Evolutionary conservation across 2,329 filamentous ascomycete species (phyloP), one percentile per base, ranked within the genome.

Genomic region (Rutstroemia sp.): DNA sequence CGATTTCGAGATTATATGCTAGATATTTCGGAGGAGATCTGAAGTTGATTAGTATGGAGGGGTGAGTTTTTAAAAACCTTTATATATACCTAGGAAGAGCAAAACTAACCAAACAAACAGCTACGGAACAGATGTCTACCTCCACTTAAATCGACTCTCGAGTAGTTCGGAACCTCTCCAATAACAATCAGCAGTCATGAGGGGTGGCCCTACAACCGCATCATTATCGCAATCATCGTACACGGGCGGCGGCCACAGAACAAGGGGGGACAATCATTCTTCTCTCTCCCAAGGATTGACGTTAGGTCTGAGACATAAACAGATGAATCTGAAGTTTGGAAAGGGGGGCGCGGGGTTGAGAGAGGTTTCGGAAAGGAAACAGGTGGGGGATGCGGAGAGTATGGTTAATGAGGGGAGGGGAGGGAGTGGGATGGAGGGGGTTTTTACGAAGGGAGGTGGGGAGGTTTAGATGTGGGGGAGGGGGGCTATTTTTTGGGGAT

Each of bases 1-100:
- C 94, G 0, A 97, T 99, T 60, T 95, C 89, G 64, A 80, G 94
- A 62, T 77, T 99, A 52, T 99, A 99, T 68, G 94, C 94, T 55
- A 80, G 94, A 63, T 99, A 99, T 75, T 99, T 99, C 75, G 94
- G 94, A 58, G 94, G 94, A 57, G 94, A 99, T 72, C 72, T 99
- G 67, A 97, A 97, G 74, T 74, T 99, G 71, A 99, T 99, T 68
- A 96, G 91, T 71, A 99, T 99, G 94, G 94, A 99, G 78, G 94
- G 94, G 89, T 96, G 77, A 78, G 88, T 71, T 51, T 49, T 60
- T 23, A 58, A 36, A 19, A 38, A 10, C 30, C 39, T 27, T 58
- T 60, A 14, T 50, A 36, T 51, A 17, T 54, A 19, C 16, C 19
- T 40, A 40, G 6, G 3, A n/a, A 5, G 3, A 17, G 2, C 14